phyloP scores from a whole-genome alignment of 2,329 filamentous ascomycete species.

The Fusarium sp. region DNA sequence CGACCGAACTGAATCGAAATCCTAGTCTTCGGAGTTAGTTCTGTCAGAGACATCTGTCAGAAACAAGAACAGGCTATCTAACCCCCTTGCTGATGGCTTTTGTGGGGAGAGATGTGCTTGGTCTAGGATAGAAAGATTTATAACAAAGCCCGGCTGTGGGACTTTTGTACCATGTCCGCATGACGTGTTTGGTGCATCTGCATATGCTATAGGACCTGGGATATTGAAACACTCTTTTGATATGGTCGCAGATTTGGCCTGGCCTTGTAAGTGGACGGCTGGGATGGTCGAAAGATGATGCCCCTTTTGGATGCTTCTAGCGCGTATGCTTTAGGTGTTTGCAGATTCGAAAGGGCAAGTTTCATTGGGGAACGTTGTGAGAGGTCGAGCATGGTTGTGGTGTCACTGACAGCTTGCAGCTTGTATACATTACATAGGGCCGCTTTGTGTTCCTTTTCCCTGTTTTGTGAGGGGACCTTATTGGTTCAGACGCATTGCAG shows the following conservation, averaged over 20 bases:
- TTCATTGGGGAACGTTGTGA: neutral
- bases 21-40: neutral
- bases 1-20: neutral
- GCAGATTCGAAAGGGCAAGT: neutral
- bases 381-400: neutral
- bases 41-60: slow-evolving; percentile 13
- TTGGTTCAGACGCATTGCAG: neutral
- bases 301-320: slow-evolving; percentile 16
- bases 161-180: slow-evolving; percentile 23
- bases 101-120: neutral
- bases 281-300: slow-evolving; percentile 13
- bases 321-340: neutral
- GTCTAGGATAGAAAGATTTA: neutral
- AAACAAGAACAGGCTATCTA: neutral
- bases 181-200: slow-evolving; percentile 12
- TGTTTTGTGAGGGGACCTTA: neutral
- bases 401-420: slow-evolving; percentile 15
- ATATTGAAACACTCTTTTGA: neutral
- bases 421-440: neutral
- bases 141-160: neutral
- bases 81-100: neutral
- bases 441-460: neutral
- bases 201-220: neutral
- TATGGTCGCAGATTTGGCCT: slow-evolving; percentile 4
- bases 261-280: neutral